Conservation (phyloP, 768 basidiomycete genomes). For the Phaffia tasmanica region DNA sequence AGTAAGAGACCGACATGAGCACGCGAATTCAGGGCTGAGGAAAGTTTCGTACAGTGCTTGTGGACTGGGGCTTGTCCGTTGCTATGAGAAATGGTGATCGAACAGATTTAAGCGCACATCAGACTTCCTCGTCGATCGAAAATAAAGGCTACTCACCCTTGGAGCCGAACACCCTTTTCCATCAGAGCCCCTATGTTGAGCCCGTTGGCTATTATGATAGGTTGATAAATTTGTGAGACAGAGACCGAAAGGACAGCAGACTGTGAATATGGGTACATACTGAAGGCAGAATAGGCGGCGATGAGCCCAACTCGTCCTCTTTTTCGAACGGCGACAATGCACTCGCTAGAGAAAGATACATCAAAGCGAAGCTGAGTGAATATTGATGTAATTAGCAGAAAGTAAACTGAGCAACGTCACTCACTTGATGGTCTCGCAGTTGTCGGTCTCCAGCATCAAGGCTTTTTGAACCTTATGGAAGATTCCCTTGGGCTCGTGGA, state of each 20-base stretch:
- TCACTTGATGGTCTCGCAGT: constrained; percentile 53
- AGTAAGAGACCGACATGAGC: background rate
- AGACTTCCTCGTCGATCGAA: constrained; percentile 56
- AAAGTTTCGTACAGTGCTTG: background rate
- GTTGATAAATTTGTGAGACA: constrained; percentile 36
- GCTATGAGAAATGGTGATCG: background rate
- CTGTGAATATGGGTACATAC: constrained; percentile 4
- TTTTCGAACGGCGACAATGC: constrained; percentile 45
- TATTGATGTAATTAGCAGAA: background rate
- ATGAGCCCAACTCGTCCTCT: constrained; percentile 53
- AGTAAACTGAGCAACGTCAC: constrained; percentile 24
- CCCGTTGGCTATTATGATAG: constrained; percentile 25
- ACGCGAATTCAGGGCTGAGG: background rate
- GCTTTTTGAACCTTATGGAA: constrained; percentile 58
- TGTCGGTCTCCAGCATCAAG: constrained; percentile 64
- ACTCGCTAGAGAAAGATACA: constrained; percentile 13
- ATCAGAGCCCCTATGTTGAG: constrained; percentile 63
- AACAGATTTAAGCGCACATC: constrained; percentile 12
- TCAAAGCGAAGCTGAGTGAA: too few species aligned
- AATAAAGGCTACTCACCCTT: constrained; percentile 46
- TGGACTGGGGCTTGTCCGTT: constrained; percentile 3
- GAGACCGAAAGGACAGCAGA: background rate
- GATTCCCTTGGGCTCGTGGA: constrained; percentile 59
- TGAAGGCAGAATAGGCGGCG: constrained; percentile 56
- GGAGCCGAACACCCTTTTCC: constrained; percentile 45